phyloP scores from a whole-genome alignment of 768 basidiomycete genomes.

The Sarcodon sp. region DNA sequence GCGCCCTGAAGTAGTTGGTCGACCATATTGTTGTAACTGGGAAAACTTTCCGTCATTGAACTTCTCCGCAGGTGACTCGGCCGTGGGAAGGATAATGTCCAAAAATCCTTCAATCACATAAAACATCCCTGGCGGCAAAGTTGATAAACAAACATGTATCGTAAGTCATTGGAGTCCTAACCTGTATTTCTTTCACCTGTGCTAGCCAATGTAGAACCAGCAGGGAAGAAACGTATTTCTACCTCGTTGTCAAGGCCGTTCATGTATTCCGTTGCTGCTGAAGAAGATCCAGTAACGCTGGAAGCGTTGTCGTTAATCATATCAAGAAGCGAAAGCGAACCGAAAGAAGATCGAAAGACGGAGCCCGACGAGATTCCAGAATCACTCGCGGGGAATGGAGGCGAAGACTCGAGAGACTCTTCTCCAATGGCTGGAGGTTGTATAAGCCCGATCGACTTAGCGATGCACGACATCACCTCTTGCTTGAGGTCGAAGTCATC shows the following conservation, averaged over 20 bases:
- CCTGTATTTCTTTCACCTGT: slow-evolving; percentile 88
- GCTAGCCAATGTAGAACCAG: slow-evolving; percentile 75
- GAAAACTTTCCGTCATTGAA: too few species aligned
- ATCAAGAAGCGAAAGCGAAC: slow-evolving; percentile 62
- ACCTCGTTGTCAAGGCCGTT: slow-evolving; percentile 91
- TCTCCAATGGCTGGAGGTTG: slow-evolving; percentile 71
- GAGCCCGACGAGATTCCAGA: slow-evolving; percentile 16
- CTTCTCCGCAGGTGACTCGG: background rate
- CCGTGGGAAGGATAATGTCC: slow-evolving; percentile 71
- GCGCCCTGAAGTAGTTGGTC: background rate
- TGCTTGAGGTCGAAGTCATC: slow-evolving; percentile 92
- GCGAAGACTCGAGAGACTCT: slow-evolving; percentile 56
- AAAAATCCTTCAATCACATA: slow-evolving; percentile 95
- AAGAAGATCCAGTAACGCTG: slow-evolving; percentile 50
- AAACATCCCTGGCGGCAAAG: slow-evolving; percentile 47
- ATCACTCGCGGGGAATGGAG: slow-evolving; percentile 39
- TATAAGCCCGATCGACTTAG: slow-evolving; percentile 89
- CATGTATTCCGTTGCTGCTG: slow-evolving; percentile 42
- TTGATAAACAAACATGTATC: background rate
- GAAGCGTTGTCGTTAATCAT: slow-evolving; percentile 54
- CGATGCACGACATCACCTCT: slow-evolving; percentile 95
- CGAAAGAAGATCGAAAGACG: slow-evolving; percentile 52
- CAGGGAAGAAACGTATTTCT: slow-evolving; percentile 87
- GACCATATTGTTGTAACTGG: slow-evolving; percentile 9
- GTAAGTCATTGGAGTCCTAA: slow-evolving; percentile 12